phyloP scores from a whole-genome alignment of 108 stramenopile species.

The Skeletonema grethae region DNA sequence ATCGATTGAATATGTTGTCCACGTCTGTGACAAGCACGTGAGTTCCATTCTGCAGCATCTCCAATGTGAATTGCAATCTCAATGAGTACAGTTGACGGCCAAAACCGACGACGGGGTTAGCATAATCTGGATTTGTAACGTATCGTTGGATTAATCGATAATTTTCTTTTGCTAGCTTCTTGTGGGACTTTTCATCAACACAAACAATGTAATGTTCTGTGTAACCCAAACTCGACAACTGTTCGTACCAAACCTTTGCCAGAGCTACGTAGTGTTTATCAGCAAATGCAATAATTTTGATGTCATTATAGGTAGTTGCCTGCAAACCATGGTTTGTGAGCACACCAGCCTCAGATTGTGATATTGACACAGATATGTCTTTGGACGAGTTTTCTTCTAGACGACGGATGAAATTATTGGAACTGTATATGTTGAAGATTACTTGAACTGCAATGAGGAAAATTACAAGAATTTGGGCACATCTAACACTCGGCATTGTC shows the following conservation, averaged over 20 bases:
- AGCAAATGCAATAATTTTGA: constrained; percentile 41
- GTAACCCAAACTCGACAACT: constrained; percentile 27
- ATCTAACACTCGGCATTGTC: background rate
- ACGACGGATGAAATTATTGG: background rate
- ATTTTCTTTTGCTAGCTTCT: background rate
- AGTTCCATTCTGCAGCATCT: constrained; percentile 33
- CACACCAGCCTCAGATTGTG: background rate
- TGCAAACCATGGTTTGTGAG: background rate
- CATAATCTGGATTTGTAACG: constrained; percentile 7
- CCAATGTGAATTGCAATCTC: constrained; percentile 33
- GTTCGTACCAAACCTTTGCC: constrained; percentile 39
- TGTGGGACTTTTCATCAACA: constrained; percentile 1
- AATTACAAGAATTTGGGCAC: background rate
- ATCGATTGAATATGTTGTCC: constrained; percentile 51
- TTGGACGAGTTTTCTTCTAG: background rate
- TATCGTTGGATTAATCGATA: constrained; percentile 1
- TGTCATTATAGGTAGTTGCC: background rate
- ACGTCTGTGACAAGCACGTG: constrained; percentile 47
- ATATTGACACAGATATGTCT: background rate
- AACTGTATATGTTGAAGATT: background rate
- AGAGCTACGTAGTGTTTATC: constrained; percentile 22
- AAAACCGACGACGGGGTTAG: background rate
- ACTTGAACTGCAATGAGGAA: background rate
- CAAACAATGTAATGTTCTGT: constrained; percentile 8
- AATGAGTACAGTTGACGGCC: background rate